A percentile compares a stretch with the other conserved stretches of the same genome.
Conservation (phyloP, 2,329 filamentous ascomycete species). For the Fusarium phyllophilum region DNA sequence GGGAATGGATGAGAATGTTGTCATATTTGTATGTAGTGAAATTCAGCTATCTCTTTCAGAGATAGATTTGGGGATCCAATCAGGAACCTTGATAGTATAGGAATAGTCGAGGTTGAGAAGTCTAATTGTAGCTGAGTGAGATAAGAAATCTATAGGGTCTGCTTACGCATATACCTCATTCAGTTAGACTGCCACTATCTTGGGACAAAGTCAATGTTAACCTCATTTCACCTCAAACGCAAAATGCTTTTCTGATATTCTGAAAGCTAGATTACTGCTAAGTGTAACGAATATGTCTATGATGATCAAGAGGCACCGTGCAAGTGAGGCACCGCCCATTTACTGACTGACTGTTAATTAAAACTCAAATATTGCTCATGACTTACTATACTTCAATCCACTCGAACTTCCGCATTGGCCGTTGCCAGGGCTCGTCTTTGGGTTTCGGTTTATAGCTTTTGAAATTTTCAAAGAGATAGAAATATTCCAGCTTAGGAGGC, state of each 20-base stretch:
- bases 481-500: not conserved
- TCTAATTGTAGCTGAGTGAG: not conserved
- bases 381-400: not conserved
- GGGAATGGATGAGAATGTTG: conserved; percentile 39
- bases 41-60: not conserved
- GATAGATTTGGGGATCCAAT: not conserved
- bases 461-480: conserved; percentile 11
- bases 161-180: conserved; percentile 3
- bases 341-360: rapidly evolving
- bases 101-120: not conserved
- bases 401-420: not conserved
- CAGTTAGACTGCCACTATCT: not conserved
- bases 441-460: not conserved
- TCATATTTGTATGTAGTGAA: conserved; percentile 4
- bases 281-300: not conserved
- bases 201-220: not conserved
- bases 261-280: rapidly evolving
- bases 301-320: not conserved
- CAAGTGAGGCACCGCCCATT: no score
- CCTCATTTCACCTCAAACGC: not conserved
- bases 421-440: conserved; percentile 5
- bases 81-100: not conserved
- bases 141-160: not conserved
- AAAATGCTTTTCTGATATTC: not conserved
- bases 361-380: not conserved